Conservation (phyloP, 768 basidiomycete genomes). For the Ephemerocybe angulata region DNA sequence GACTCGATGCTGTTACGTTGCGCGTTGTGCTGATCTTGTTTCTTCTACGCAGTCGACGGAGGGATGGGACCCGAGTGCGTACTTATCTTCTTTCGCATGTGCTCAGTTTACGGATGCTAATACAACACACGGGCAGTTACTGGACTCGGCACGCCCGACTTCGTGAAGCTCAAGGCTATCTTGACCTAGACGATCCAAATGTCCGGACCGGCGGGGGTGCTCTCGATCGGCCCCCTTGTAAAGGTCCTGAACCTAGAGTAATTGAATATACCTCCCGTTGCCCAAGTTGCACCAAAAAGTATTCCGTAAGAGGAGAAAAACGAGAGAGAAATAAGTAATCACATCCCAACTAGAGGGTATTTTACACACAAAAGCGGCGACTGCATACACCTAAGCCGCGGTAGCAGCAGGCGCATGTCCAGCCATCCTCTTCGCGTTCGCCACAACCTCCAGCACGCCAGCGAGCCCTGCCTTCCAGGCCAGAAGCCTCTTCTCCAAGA, state of each 20-base stretch:
- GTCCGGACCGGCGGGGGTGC: too few relatives aligned
- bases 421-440: constrained; percentile 47
- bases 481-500: constrained; percentile 67
- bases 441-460: constrained; percentile 67
- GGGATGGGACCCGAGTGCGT: constrained; percentile 67
- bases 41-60: constrained; percentile 41
- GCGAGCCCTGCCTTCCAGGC: constrained; percentile 74
- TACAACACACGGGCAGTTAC: too few relatives aligned
- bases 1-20: too few relatives aligned
- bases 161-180: constrained; percentile 39
- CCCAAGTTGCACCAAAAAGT: too few relatives aligned
- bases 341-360: background rate
- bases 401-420: constrained; percentile 27
- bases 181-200: background rate
- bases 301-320: too few relatives aligned
- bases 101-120: too few relatives aligned
- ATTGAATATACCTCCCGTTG: too few relatives aligned
- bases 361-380: background rate
- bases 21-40: too few relatives aligned
- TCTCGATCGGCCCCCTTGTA: too few relatives aligned
- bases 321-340: background rate
- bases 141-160: constrained; percentile 54
- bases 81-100: too few relatives aligned
- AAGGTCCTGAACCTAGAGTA: too few relatives aligned
- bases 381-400: constrained; percentile 16